Base-by-base conservation (phyloP, 179 eudicot species). In the Amaranthus tricolor region DNA sequence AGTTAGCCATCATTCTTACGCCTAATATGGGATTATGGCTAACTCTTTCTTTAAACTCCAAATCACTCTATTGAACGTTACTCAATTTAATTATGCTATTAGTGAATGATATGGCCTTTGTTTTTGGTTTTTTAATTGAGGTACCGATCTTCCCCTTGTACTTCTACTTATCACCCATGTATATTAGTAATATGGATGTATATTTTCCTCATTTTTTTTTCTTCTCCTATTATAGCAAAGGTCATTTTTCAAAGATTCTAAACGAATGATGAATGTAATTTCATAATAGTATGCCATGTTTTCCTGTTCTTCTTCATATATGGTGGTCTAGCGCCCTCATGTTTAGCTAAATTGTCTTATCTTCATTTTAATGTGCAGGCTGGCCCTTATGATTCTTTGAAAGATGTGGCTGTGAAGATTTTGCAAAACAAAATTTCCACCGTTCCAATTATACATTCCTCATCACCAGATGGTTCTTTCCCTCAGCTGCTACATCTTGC, bases 351-450 rank as follows among this genome's bases (percentile, higher is more conserved):
- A 56, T 20, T 71, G 50, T 45, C 47, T 5, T 61, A 24, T 43
- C 4, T 45, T 56, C 66, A 11, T 62, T 19, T 56, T 21, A 20
- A 51, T 49, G 54, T 83, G 78, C 81, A 93, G 98, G 94, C 89
- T 80, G 93, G 88, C 62, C 97, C 97, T 79, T 75, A 85, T 75
- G 95, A 91, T 74, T 83, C 81, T 61, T 78, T 91, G 83, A 91
- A 86, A 81, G 93, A 88, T 52, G 86, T 88, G 75, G 88, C 97
- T 74, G 66, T 88, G 72, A 91, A 88, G 75, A 75, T 91, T 72
- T 79, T 91, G 85, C 95, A 86, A 77, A 87, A 80, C 79, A 84
- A 81, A 68, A 89, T 91, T 62, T 82, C 98, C 4, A 84, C 91
- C 21, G 84, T 93, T 85, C 97, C 88, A 14, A 76, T 85, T 44